A percentile compares a stretch with the other conserved stretches of the same genome.
These are phyloP conservation scores for Nannochloris sp. DNA, from an alignment of 139 green algal species.

Conservation along the genomic window DNA sequence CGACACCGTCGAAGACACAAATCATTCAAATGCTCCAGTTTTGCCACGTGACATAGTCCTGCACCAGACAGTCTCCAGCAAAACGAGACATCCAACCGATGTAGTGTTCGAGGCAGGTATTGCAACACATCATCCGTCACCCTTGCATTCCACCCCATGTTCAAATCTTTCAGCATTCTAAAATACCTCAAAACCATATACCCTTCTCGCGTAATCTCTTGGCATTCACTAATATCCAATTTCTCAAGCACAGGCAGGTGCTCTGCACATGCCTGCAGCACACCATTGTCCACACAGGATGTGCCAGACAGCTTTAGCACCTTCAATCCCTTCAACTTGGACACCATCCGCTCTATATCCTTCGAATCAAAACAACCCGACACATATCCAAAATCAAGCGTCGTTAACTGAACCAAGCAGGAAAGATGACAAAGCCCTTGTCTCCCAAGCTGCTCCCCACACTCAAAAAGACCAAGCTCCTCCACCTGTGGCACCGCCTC, in stretches of 20 bases:
- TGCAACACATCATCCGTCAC: slow-evolving; percentile 10
- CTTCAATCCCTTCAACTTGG: slow-evolving; percentile 2
- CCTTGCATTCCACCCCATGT: slow-evolving; percentile 26
- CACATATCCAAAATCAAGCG: slow-evolving; percentile 26
- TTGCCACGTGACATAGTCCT: not conserved
- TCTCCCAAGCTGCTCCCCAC: slow-evolving; percentile 16
- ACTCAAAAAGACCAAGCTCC: slow-evolving; percentile 25
- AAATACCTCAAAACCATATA: slow-evolving; percentile 7
- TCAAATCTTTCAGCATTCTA: slow-evolving; percentile 11
- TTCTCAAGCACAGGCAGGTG: slow-evolving; percentile 7
- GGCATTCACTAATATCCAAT: slow-evolving; percentile 27
- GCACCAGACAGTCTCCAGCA: not conserved
- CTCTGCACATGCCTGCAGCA: slow-evolving; percentile 3
- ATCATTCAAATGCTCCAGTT: not conserved
- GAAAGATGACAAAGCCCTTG: slow-evolving; percentile 1
- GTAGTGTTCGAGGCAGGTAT: not conserved
- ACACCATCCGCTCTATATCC: slow-evolving; percentile 13
- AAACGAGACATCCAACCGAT: slow-evolving; percentile 1
- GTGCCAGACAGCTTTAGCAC: slow-evolving; percentile 18
- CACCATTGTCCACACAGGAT: slow-evolving; percentile 7
- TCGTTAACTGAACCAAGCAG: slow-evolving; percentile 7
- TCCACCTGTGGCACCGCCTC: slow-evolving; percentile 8
- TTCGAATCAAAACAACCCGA: slow-evolving; percentile 11
- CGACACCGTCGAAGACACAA: not conserved
- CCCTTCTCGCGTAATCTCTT: slow-evolving; percentile 10